Evolutionary conservation across 208 protist genomes (phyloP).

Genomic region (Leishmania lainsoni): DNA sequence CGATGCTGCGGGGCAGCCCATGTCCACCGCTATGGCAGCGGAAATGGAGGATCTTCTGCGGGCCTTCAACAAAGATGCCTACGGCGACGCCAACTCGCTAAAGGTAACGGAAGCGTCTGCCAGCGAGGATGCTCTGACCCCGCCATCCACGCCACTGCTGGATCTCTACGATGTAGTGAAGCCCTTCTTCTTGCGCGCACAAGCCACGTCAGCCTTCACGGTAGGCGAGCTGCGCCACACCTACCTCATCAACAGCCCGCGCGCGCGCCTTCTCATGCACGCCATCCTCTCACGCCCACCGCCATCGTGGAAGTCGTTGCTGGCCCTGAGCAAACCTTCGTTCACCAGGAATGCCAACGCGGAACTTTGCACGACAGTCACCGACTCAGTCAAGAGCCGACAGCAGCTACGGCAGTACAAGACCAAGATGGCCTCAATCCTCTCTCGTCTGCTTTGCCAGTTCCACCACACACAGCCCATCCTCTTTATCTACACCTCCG

Average conservation of each 20-base stretch:
- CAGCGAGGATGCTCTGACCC: background rate
- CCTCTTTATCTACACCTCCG: constrained; percentile 87
- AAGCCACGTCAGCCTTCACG: constrained; percentile 12
- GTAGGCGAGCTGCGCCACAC: constrained; percentile 9
- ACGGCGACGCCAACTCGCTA: constrained; percentile 12
- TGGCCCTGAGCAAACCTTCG: constrained; percentile 2
- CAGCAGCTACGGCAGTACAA: constrained; percentile 27
- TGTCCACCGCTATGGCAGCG: constrained; percentile 12
- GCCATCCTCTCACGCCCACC: constrained; percentile 30
- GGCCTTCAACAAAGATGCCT: constrained; percentile 37
- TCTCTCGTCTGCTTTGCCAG: constrained; percentile 32
- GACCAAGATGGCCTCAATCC: constrained; percentile 24
- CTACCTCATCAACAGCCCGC: constrained; percentile 20
- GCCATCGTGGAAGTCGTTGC: constrained; percentile 22
- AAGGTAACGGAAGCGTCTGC: background rate
- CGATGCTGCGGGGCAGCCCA: constrained; percentile 10
- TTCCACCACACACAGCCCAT: constrained; percentile 56
- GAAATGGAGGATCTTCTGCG: constrained; percentile 29
- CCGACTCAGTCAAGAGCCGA: constrained; percentile 11
- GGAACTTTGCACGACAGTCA: background rate
- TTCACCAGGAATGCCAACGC: background rate
- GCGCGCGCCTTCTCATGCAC: constrained; percentile 26
- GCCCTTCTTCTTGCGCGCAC: constrained; percentile 19
- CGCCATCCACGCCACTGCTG: constrained; percentile 21
- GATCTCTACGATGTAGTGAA: constrained; percentile 46